Evolutionary conservation across 139 green algal genomes (phyloP).

Genomic region (Chlamydomonas incerta): DNA sequence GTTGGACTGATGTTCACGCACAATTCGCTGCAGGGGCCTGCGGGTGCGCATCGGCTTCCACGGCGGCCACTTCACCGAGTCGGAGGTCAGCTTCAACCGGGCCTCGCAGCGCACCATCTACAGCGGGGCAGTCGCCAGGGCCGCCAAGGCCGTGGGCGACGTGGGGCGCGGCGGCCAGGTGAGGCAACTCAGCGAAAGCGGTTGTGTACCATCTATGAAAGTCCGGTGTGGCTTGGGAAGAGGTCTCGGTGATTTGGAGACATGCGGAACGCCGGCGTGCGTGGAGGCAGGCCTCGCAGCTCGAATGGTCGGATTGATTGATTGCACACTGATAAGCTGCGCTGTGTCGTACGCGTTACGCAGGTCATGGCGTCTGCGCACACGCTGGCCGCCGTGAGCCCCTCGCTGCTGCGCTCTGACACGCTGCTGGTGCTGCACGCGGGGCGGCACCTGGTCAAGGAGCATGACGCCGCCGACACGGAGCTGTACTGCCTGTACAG

Average conservation of each 20-base stretch:
- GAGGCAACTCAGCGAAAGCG: too few species aligned
- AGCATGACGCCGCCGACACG: background rate
- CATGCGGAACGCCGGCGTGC: too few species aligned
- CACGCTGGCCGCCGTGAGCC: background rate
- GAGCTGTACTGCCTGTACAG: too few species aligned
- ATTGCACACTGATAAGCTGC: too few species aligned
- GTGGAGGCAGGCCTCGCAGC: too few species aligned
- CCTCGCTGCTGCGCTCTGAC: background rate
- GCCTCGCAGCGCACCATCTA: constrained; percentile 13
- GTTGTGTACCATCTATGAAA: too few species aligned
- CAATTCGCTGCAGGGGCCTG: background rate
- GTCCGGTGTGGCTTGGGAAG: too few species aligned
- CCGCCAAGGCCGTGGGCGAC: background rate
- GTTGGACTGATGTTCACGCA: background rate
- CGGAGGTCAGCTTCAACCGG: background rate
- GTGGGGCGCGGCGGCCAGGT: background rate
- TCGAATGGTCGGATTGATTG: too few species aligned
- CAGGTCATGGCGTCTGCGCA: background rate
- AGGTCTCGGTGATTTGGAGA: too few species aligned
- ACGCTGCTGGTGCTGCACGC: background rate
- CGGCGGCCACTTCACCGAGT: background rate
- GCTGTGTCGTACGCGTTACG: too few species aligned
- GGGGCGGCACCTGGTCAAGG: background rate
- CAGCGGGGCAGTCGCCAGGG: background rate
- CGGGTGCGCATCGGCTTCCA: constrained; percentile 1